Conservation (phyloP, 2,329 filamentous ascomycete genomes). For the Zalaria obscura region DNA sequence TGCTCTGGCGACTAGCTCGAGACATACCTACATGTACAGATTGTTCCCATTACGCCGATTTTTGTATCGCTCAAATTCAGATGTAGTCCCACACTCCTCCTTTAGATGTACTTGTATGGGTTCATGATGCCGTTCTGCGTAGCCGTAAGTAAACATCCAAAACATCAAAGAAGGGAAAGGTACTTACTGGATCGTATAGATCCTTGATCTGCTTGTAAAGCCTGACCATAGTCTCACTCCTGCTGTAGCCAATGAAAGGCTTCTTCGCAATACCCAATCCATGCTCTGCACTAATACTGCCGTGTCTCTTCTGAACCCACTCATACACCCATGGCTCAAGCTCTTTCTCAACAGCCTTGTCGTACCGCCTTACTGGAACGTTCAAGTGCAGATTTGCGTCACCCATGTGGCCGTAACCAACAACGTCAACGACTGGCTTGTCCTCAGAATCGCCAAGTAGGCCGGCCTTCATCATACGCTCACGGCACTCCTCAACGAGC, state of each 20-base stretch:
- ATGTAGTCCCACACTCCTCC: neutral
- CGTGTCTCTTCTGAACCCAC: conserved; percentile 78
- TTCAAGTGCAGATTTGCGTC: conserved; percentile 94
- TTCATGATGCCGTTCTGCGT: conserved; percentile 92
- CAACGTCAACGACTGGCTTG: conserved; percentile 72
- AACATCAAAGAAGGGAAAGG: conserved; percentile 6
- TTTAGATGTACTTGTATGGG: conserved; percentile 83
- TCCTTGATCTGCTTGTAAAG: conserved; percentile 94
- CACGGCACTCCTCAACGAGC: conserved; percentile 73
- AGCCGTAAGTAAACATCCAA: conserved; percentile 7
- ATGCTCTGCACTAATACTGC: conserved; percentile 95
- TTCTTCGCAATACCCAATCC: conserved; percentile 92
- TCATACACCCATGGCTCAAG: conserved; percentile 96
- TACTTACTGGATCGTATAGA: conserved; percentile 80
- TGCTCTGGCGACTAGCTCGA: too few relatives aligned
- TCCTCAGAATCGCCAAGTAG: conserved; percentile 59
- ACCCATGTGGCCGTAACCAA: conserved; percentile 97
- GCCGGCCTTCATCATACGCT: conserved; percentile 56
- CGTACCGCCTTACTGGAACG: conserved; percentile 67
- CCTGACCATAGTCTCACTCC: conserved; percentile 70
- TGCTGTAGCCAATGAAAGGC: conserved; percentile 85
- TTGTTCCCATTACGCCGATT: too few relatives aligned
- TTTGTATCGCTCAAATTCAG: too few relatives aligned
- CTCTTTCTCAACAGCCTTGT: conserved; percentile 70
- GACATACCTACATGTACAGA: too few relatives aligned